Conservation (phyloP, 2,329 filamentous ascomycete genomes). For the Colletotrichum camelliae region DNA sequence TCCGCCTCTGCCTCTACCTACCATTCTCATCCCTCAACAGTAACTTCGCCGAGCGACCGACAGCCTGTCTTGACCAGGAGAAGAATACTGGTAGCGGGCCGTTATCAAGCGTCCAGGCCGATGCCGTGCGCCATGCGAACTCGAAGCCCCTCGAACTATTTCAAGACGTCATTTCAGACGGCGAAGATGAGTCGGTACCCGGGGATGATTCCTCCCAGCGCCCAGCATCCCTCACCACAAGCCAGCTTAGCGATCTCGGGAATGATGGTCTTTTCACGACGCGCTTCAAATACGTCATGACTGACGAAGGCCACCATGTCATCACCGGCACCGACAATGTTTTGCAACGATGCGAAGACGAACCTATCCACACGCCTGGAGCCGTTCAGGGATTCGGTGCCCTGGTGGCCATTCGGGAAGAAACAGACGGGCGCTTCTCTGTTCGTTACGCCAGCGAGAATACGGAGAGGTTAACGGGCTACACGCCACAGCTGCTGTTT, state of each 20-base stretch:
- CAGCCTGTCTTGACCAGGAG: conserved; percentile 28
- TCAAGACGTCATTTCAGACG: conserved; percentile 27
- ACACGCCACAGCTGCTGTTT: conserved; percentile 79
- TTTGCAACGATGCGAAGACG: conserved; percentile 85
- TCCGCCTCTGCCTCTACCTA: background rate
- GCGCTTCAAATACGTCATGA: conserved; percentile 80
- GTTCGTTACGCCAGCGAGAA: conserved; percentile 85
- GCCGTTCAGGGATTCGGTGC: conserved; percentile 82
- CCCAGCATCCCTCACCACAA: background rate
- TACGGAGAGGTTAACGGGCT: conserved; percentile 75
- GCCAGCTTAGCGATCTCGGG: background rate
- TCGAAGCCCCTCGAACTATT: conserved; percentile 34
- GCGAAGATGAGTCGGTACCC: conserved; percentile 23
- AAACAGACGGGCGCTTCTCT: conserved; percentile 68
- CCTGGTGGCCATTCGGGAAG: conserved; percentile 76
- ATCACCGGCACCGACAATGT: conserved; percentile 79
- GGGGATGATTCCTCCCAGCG: background rate
- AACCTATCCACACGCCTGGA: conserved; percentile 87
- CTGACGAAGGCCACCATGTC: conserved; percentile 79
- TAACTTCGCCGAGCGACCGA: conserved; percentile 25
- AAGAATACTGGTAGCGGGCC: conserved; percentile 42
- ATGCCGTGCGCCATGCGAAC: conserved; percentile 44
- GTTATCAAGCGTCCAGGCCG: conserved; percentile 50
- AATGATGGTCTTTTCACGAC: conserved; percentile 59
- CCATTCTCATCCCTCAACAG: conserved; percentile 6